Conservation (phyloP, 495 filamentous ascomycete species). For the Xylaria acuta region DNA sequence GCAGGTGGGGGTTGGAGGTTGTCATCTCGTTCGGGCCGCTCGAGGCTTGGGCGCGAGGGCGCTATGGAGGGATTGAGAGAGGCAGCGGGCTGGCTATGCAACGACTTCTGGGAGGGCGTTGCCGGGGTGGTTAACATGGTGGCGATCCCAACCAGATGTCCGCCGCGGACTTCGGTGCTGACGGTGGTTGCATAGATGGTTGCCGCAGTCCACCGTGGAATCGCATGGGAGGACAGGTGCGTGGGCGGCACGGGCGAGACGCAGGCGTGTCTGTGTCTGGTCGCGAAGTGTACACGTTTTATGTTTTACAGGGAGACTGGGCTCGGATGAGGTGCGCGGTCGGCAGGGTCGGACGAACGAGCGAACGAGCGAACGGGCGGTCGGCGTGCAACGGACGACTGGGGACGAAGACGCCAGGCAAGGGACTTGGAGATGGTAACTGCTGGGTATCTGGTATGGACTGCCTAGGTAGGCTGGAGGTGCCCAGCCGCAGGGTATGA, state of each 20-base stretch:
- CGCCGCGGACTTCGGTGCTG: constrained; percentile 39
- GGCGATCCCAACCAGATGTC: constrained; percentile 62
- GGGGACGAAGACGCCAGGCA: constrained; percentile 1
- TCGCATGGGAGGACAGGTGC: constrained; percentile 9
- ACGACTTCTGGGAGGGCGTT: constrained; percentile 74
- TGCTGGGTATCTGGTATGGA: neutral
- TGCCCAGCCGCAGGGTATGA: neutral
- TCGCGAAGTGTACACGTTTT: neutral
- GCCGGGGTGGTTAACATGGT: constrained; percentile 66
- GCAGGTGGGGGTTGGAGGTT: constrained; percentile 56
- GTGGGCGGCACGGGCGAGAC: constrained; percentile 8
- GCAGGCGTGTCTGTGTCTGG: constrained; percentile 1
- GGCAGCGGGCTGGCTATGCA: constrained; percentile 58
- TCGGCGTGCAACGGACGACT: neutral
- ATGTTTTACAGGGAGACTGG: neutral
- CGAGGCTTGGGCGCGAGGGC: constrained; percentile 47
- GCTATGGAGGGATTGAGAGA: constrained; percentile 44
- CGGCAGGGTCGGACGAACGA: neutral
- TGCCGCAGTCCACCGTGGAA: constrained; percentile 14
- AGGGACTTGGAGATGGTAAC: neutral
- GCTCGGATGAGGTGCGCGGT: neutral
- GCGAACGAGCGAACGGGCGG: neutral
- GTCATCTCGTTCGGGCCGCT: constrained; percentile 57
- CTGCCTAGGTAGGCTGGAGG: neutral
- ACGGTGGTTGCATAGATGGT: constrained; percentile 32